phyloP scores from a whole-genome alignment of 23 red algal genomes.

The Agarophyton chilense region DNA sequence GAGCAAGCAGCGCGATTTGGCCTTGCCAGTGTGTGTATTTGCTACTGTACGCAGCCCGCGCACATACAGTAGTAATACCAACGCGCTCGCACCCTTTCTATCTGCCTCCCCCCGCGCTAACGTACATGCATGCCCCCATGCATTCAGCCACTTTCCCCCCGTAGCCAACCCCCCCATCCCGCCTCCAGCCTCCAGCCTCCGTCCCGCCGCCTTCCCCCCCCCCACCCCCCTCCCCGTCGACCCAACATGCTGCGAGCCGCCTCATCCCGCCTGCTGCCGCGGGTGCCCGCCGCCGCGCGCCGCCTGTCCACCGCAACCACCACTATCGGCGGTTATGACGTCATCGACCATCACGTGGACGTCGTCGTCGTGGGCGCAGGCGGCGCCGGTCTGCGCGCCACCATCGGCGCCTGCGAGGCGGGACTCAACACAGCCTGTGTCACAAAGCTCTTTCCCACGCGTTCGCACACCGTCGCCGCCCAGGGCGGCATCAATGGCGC shows the following conservation, averaged over 20 bases:
- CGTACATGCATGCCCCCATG: too few species aligned
- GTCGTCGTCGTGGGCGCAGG: constrained; percentile 92
- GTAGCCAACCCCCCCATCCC: too few species aligned
- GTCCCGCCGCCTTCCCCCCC: too few species aligned
- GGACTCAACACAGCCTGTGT: constrained; percentile 83
- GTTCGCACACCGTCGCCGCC: constrained; percentile 94
- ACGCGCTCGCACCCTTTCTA: too few species aligned
- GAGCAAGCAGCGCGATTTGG: too few species aligned
- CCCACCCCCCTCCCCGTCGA: too few species aligned
- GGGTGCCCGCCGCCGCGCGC: not conserved
- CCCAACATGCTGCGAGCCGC: constrained; percentile 25
- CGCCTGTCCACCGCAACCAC: constrained; percentile 26
- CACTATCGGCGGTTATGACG: constrained; percentile 66
- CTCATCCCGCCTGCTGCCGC: not conserved
- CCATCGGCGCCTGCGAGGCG: constrained; percentile 88
- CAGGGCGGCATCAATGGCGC: constrained; percentile 97
- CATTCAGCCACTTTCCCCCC: too few species aligned
- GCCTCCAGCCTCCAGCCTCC: too few species aligned
- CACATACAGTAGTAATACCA: too few species aligned
- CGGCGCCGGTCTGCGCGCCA: constrained; percentile 91
- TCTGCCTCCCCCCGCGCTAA: too few species aligned
- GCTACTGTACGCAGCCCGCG: too few species aligned
- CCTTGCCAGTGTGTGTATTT: too few species aligned
- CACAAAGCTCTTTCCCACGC: constrained; percentile 96
- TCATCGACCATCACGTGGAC: constrained; percentile 90